Conservation (phyloP, 805 yeast genomes). For the Sugiyamaella floridensis region DNA sequence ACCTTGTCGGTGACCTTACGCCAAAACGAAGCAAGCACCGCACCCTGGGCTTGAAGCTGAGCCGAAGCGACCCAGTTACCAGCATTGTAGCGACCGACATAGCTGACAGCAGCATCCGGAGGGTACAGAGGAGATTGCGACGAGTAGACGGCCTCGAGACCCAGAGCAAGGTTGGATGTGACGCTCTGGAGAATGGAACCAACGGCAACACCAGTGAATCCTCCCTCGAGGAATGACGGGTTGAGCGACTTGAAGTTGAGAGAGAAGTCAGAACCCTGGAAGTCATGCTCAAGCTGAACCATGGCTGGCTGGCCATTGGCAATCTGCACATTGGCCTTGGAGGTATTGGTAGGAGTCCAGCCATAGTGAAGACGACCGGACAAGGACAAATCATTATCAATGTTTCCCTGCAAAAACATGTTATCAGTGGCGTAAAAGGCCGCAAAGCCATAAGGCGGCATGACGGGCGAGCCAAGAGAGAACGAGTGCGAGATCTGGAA, state of each 20-base stretch:
- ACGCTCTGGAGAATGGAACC: conserved; percentile 87
- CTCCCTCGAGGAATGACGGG: conserved; percentile 70
- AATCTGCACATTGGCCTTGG: conserved; percentile 83
- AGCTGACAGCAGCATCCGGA: conserved; percentile 86
- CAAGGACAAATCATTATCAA: conserved; percentile 79
- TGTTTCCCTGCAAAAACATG: conserved; percentile 80
- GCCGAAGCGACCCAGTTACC: conserved; percentile 92
- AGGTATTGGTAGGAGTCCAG: conserved; percentile 71
- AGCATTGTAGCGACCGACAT: conserved; percentile 82
- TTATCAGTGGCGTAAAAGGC: conserved; percentile 84
- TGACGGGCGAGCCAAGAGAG: conserved; percentile 73
- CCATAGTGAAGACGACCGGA: conserved; percentile 88
- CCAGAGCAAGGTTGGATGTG: conserved; percentile 75
- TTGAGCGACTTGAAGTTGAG: conserved; percentile 85
- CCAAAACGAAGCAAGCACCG: conserved; percentile 85
- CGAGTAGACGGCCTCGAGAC: conserved; percentile 88
- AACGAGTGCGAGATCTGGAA: conserved; percentile 96
- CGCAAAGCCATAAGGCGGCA: conserved; percentile 87
- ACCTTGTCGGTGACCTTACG: conserved; percentile 86
- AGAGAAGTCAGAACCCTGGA: conserved; percentile 82
- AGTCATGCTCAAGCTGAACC: conserved; percentile 95
- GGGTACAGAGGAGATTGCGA: conserved; percentile 57
- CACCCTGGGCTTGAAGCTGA: conserved; percentile 89
- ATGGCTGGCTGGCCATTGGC: conserved; percentile 85
- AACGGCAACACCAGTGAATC: conserved; percentile 85